Evolutionary conservation across 108 stramenopile species (phyloP), one percentile per base, ranked within the genome.

Genomic region (Skeletonema costatum): DNA sequence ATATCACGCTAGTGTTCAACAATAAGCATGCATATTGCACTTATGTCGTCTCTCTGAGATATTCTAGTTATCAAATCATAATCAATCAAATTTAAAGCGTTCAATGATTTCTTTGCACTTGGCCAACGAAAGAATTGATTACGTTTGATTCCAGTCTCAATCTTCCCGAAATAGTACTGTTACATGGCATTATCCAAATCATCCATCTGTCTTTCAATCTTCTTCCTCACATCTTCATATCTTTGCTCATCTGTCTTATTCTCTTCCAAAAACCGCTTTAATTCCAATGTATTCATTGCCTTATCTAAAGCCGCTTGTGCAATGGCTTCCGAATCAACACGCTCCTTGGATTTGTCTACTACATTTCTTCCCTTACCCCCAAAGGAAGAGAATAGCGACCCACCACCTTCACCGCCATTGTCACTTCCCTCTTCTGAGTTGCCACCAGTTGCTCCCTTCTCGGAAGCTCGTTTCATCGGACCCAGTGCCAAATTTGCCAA

Each of bases 291-390:
- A 70, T 80, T 73, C 53, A 69, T 32, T 2, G 94, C 94, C 79
- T 87, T 85, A 51, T 89, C 85, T 32, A 93, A 53, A 0, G 92
- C 90, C 14, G 78, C 85, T 68, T 88, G 65, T 31, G 90, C 94
- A 36, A 95, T 71, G 19, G 76, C 65, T 17, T 82, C 84, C 7
- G 87, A 74, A 71, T 95, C 94, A 1, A 95, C 87, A 13, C 94
- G 85, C 53, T 92, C 94, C 68, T 87, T 83, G 25, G 73, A 73
- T 42, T 71, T 75, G 53, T 42, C 58, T 9, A 31, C 59, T 36
- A 62, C 68, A 25, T 7, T 58, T 17, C 71, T 17, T 1, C 56
- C 31, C 16, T 35, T 51, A 58, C 75, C 65, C 2, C 65, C 65
- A 42, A 64, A 39, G 0, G 60, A 38, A 33, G 79, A 77, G 71